phyloP scores from a whole-genome alignment of 2,329 filamentous ascomycete species.

The Clarireedia homoeocarpa region DNA sequence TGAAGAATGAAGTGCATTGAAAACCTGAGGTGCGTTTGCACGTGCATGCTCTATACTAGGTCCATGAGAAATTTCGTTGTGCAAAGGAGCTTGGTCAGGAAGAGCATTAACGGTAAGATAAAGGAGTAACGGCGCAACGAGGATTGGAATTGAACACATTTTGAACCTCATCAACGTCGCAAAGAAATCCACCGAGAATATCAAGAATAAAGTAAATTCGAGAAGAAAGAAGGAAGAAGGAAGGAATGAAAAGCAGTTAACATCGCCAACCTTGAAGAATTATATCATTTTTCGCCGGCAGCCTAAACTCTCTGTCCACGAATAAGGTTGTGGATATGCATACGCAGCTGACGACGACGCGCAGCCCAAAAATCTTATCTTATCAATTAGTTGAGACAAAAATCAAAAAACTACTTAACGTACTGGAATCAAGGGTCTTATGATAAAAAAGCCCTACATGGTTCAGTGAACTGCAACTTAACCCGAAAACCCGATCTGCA shows the following conservation, averaged over 20 bases:
- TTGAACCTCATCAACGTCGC: background rate
- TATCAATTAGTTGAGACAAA: conserved; percentile 4
- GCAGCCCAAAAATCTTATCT: background rate
- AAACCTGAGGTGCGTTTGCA: conserved; percentile 54
- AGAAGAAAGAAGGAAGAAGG: background rate
- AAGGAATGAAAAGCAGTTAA: background rate
- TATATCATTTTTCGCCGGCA: background rate
- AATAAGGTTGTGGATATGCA: background rate
- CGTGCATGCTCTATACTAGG: conserved; percentile 9
- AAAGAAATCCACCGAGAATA: background rate
- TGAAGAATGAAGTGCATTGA: conserved; percentile 65
- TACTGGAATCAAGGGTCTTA: too few species aligned
- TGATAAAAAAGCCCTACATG: background rate
- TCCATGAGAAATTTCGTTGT: background rate
- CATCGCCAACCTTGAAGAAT: background rate
- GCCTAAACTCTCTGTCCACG: background rate
- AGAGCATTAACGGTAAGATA: background rate
- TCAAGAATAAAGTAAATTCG: background rate
- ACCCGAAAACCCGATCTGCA: background rate
- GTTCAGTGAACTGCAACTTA: background rate
- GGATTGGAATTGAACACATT: background rate
- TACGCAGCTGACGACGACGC: conserved; percentile 5
- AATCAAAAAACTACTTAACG: background rate
- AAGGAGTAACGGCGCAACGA: background rate
- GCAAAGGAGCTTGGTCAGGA: background rate